Conservation (phyloP, 2,329 filamentous ascomycete species). For the Arthroderma uncinatum region DNA sequence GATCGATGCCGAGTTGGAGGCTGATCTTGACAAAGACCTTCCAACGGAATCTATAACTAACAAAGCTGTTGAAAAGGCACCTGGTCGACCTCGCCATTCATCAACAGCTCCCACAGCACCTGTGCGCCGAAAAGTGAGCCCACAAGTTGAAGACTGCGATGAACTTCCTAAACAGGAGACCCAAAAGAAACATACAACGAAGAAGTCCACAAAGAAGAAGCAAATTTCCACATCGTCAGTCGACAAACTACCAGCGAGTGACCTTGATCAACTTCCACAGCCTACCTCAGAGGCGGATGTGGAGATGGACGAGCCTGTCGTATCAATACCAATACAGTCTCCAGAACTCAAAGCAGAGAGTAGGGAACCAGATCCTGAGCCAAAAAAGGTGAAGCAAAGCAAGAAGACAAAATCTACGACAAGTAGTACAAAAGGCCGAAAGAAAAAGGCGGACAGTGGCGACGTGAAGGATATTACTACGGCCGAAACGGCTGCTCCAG, state of each 20-base stretch:
- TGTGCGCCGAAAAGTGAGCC: conserved; percentile 21
- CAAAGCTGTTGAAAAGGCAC: background rate
- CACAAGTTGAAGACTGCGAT: conserved; percentile 17
- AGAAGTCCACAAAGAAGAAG: conserved; percentile 6
- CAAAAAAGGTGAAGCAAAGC: conserved; percentile 13
- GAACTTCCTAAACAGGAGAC: conserved; percentile 19
- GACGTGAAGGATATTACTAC: background rate
- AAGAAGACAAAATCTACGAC: background rate
- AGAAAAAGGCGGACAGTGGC: conserved; percentile 1
- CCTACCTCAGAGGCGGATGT: background rate
- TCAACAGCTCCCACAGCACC: background rate
- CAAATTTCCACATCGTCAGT: conserved; percentile 4
- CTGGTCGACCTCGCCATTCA: background rate
- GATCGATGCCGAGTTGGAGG: conserved; percentile 54
- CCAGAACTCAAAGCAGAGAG: background rate
- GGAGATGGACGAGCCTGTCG: background rate
- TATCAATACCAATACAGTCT: background rate
- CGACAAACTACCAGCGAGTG: background rate
- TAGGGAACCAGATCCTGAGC: background rate
- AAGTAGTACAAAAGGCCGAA: conserved; percentile 2
- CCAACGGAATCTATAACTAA: background rate
- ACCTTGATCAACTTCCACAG: background rate
- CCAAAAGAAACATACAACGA: conserved; percentile 19
- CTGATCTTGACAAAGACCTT: conserved; percentile 43
- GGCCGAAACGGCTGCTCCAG: background rate